phyloP scores from a whole-genome alignment of 768 basidiomycete species.

The Glaciozyma antarctica region DNA sequence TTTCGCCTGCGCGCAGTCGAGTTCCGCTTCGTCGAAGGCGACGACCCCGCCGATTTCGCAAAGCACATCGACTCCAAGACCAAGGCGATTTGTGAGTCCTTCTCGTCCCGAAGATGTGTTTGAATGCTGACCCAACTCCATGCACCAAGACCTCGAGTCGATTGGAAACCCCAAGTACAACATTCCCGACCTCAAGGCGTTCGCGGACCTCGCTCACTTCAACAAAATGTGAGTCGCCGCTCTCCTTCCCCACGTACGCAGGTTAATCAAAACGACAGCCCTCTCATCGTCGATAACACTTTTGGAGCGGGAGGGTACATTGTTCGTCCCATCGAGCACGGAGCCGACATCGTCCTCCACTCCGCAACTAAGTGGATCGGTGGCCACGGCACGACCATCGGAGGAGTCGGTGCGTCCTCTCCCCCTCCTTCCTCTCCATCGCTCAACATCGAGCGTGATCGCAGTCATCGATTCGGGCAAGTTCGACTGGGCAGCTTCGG shows the following conservation, averaged over 20 bases:
- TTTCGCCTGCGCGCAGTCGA: slow-evolving; percentile 56
- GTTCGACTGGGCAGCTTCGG: slow-evolving; percentile 53
- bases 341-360: slow-evolving; percentile 48
- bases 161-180: slow-evolving; percentile 52
- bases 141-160: slow-evolving; percentile 55
- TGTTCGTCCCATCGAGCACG: slow-evolving; percentile 55
- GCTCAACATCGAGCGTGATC: no score
- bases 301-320: slow-evolving; percentile 46
- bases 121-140: slow-evolving; percentile 40
- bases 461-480: slow-evolving; percentile 62
- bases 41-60: slow-evolving; percentile 52
- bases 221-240: slow-evolving; percentile 51
- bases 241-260: slow-evolving; percentile 50
- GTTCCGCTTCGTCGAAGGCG: slow-evolving; percentile 54
- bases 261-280: slow-evolving; percentile 42
- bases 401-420: slow-evolving; percentile 54
- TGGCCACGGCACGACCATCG: slow-evolving; percentile 58
- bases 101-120: no score
- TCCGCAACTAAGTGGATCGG: slow-evolving; percentile 73
- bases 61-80: slow-evolving; percentile 67
- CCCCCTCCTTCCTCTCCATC: slow-evolving; percentile 31
- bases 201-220: slow-evolving; percentile 63
- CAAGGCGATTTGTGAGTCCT: slow-evolving; percentile 37
- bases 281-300: slow-evolving; percentile 4
- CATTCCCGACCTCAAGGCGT: slow-evolving; percentile 53